Evolutionary conservation across 202 grass and related monocot genomes (phyloP).

Genomic region (Brachypodium distachyon): DNA sequence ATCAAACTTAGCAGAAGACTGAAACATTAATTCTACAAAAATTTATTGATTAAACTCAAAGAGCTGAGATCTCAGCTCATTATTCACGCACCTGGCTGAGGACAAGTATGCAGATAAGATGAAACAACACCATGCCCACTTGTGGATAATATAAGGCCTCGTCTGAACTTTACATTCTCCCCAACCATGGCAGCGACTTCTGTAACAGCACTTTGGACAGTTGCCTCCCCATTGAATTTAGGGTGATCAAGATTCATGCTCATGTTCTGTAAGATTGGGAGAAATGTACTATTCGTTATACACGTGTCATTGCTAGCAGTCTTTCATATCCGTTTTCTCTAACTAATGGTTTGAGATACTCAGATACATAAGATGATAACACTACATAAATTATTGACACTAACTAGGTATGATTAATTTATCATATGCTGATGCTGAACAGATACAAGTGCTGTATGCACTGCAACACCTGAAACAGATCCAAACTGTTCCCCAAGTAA

Average conservation of each 20-base stretch:
- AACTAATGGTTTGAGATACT: too few relatives aligned
- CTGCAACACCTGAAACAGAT: neutral
- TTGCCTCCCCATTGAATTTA: conserved; percentile 74
- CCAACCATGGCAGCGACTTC: conserved; percentile 98
- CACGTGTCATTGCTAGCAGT: too few relatives aligned
- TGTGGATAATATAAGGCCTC: conserved; percentile 57
- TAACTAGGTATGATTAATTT: too few relatives aligned
- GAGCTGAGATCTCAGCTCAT: neutral
- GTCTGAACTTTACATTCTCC: conserved; percentile 89
- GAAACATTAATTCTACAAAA: too few relatives aligned
- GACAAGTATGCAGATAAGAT: conserved; percentile 68
- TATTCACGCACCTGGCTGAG: conserved; percentile 40
- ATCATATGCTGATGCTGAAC: too few relatives aligned
- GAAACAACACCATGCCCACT: conserved; percentile 54
- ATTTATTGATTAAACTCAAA: conserved; percentile 1
- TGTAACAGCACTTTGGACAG: conserved; percentile 68
- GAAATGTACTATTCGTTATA: too few relatives aligned
- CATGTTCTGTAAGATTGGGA: conserved; percentile 44
- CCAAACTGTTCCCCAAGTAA: neutral
- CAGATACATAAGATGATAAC: too few relatives aligned
- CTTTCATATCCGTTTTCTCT: too few relatives aligned
- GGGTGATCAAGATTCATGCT: conserved; percentile 78
- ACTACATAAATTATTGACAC: too few relatives aligned
- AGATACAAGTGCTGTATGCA: neutral
- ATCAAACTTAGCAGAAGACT: neutral